These are phyloP conservation scores for Raddia guianensis DNA, from an alignment of 176 grass and related monocot genomes.

Conservation along the genomic window DNA sequence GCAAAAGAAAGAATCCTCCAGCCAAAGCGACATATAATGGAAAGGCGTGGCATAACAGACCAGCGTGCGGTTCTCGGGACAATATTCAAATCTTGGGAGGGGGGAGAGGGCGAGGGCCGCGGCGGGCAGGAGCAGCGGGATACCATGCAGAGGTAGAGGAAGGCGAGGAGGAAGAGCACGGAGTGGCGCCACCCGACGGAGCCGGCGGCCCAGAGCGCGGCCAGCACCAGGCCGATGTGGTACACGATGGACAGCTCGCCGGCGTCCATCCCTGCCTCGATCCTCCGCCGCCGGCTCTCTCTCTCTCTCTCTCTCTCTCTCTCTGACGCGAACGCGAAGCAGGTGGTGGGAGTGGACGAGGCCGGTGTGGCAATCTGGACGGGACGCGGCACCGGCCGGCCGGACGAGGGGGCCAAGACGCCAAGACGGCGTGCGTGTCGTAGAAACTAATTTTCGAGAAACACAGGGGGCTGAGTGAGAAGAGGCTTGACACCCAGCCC, in stretches of 20 bases:
- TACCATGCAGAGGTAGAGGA: conserved; percentile 91
- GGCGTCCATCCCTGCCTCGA: conserved; percentile 47
- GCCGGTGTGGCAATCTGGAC: conserved; percentile 41
- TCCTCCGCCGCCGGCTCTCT: no score
- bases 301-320: no score
- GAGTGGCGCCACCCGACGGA: conserved; percentile 54
- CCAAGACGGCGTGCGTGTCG: not conserved
- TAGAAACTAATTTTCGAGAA: not conserved
- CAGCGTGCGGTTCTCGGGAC: not conserved
- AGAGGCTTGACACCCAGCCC: not conserved
- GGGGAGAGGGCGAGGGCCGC: not conserved
- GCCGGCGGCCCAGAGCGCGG: conserved; percentile 64
- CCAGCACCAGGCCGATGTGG: conserved; percentile 73
- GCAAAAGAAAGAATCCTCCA: not conserved
- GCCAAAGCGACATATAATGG: not conserved
- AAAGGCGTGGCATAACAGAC: not conserved
- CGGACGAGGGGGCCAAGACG: not conserved
- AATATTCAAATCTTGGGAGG: not conserved
- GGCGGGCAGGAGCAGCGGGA: not conserved
- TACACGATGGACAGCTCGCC: conserved; percentile 71
- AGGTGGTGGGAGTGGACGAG: no score
- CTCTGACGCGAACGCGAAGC: no score
- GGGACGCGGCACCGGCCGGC: not conserved
- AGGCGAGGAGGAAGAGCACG: conserved; percentile 73
- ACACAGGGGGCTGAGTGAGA: not conserved